phyloP scores from a whole-genome alignment of 2,329 filamentous ascomycete genomes.

The Cryoendolithus antarcticus region DNA sequence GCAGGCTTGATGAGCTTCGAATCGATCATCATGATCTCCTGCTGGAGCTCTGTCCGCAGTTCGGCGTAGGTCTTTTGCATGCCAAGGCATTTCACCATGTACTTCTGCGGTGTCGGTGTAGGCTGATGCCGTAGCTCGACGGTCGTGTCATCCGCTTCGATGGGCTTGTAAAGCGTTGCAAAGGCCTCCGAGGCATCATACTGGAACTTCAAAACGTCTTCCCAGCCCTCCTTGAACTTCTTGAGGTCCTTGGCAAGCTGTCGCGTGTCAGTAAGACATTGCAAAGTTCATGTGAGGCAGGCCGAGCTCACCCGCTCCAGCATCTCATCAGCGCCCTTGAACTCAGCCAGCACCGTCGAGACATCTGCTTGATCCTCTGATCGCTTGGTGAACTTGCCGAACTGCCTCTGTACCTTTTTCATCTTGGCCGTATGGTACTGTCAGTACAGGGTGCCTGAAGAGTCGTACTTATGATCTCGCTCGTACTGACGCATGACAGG shows the following conservation, averaged over 20 bases:
- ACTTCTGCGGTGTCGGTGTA: conserved; percentile 47
- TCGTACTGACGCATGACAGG: too few species aligned
- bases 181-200: conserved; percentile 54
- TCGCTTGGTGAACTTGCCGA: conserved; percentile 59
- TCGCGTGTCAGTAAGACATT: conserved; percentile 1
- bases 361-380: conserved; percentile 68
- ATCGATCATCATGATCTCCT: conserved; percentile 61
- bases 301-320: conserved; percentile 48
- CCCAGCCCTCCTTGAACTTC: conserved; percentile 69
- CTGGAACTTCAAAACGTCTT: conserved; percentile 57
- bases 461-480: too few species aligned
- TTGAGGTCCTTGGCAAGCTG: conserved; percentile 66
- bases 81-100: conserved; percentile 51
- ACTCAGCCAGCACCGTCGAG: conserved; percentile 62
- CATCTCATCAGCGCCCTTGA: conserved; percentile 66
- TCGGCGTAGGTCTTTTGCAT: conserved; percentile 58
- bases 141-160: conserved; percentile 50
- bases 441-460: too few species aligned
- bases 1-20: conserved; percentile 57
- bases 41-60: conserved; percentile 56
- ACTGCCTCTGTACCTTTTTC: conserved; percentile 51
- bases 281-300: conserved; percentile 1
- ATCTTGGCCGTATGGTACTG: conserved; percentile 13
- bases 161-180: conserved; percentile 63
- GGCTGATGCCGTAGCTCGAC: conserved; percentile 37